Evolutionary conservation across 768 basidiomycete species (phyloP).

Genomic region (Tulasnella sp.): DNA sequence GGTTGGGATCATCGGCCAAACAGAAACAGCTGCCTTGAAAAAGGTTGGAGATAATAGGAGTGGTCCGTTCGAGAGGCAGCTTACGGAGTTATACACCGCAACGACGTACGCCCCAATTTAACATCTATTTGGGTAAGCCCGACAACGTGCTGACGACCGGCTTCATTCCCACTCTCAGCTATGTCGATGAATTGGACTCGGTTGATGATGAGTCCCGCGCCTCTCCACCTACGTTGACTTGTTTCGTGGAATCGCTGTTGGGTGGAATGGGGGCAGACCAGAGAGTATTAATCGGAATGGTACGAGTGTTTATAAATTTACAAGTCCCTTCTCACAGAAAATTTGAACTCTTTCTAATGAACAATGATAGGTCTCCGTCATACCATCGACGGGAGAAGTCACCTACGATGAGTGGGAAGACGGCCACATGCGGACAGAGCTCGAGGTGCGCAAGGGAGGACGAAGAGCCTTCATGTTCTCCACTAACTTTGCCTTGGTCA

Average conservation of each 20-base stretch:
- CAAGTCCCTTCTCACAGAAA: neutral
- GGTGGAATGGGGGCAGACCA: conserved; percentile 51
- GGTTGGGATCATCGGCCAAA: conserved; percentile 78
- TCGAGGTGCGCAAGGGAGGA: conserved; percentile 60
- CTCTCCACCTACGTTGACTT: conserved; percentile 70
- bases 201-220: conserved; percentile 48
- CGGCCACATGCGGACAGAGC: conserved; percentile 78
- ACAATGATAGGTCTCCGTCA: conserved; percentile 57
- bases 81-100: conserved; percentile 82
- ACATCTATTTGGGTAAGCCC: neutral
- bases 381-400: conserved; percentile 89
- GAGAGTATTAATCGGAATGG: conserved; percentile 62
- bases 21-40: conserved; percentile 88
- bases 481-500: conserved; percentile 20
- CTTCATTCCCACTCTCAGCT: conserved; percentile 52
- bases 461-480: neutral
- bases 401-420: conserved; percentile 92
- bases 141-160: conserved; percentile 28
- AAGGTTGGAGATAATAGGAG: conserved; percentile 77
- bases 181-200: conserved; percentile 64
- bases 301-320: neutral
- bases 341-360: neutral
- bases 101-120: conserved; percentile 65
- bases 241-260: conserved; percentile 63
- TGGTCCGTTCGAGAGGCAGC: conserved; percentile 68